Evolutionary conservation across 495 filamentous ascomycete species (phyloP).

Genomic region (Cercophora newfieldiana): DNA sequence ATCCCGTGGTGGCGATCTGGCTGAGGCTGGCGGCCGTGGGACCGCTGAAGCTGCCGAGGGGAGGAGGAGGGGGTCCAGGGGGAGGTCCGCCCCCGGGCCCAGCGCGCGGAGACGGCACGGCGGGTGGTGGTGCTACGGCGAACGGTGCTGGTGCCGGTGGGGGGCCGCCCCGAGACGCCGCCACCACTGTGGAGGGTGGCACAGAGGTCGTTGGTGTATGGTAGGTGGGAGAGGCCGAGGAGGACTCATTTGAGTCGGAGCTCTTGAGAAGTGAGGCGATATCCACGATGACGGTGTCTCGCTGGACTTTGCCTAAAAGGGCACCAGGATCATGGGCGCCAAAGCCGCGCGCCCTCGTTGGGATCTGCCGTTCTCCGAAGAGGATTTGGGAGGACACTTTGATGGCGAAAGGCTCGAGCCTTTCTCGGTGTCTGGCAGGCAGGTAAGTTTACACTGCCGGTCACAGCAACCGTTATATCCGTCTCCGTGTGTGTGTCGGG

Average conservation of each 20-base stretch:
- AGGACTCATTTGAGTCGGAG: slow-evolving; percentile 79
- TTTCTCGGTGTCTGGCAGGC: slow-evolving; percentile 7
- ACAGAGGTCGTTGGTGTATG: slow-evolving; percentile 53
- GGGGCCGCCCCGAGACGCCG: slow-evolving; percentile 26
- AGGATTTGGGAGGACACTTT: slow-evolving; percentile 17
- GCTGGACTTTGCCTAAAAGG: slow-evolving; percentile 30
- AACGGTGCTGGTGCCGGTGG: slow-evolving; percentile 22
- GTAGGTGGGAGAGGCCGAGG: slow-evolving; percentile 55
- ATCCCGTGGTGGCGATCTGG: slow-evolving; percentile 9
- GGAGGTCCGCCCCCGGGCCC: slow-evolving; percentile 16
- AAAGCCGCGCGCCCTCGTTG: slow-evolving; percentile 17
- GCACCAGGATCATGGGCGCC: slow-evolving; percentile 25
- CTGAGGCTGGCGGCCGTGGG: slow-evolving; percentile 10
- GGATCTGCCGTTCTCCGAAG: slow-evolving; percentile 7
- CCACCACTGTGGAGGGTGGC: slow-evolving; percentile 41
- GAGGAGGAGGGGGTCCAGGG: slow-evolving; percentile 6
- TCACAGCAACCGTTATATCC: too few relatives aligned
- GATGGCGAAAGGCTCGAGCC: slow-evolving; percentile 15
- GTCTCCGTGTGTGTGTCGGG: too few relatives aligned
- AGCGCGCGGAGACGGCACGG: slow-evolving; percentile 23
- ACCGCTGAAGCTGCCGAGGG: not conserved
- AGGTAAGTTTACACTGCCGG: too few relatives aligned
- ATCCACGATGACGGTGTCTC: slow-evolving; percentile 77
- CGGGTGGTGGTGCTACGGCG: slow-evolving; percentile 27
- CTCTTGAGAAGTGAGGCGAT: slow-evolving; percentile 79